Conservation (phyloP, 176 grass and related monocot species). For the Eleusine indica region DNA sequence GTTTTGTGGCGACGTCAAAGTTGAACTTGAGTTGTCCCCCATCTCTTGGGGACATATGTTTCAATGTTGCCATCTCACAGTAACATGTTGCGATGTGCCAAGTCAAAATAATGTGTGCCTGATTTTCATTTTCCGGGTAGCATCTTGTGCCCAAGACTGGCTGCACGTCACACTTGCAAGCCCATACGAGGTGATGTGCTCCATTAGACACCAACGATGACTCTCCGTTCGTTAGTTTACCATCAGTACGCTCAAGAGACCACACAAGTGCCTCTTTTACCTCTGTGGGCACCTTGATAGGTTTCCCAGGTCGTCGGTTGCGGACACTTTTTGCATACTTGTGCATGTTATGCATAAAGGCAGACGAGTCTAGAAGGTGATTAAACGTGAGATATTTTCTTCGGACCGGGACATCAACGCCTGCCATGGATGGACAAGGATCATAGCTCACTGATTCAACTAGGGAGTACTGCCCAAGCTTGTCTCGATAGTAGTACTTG, state of each 20-base stretch:
- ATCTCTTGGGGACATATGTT: neutral
- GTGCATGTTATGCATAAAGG: neutral
- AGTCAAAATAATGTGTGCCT: neutral
- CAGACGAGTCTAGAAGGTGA: neutral
- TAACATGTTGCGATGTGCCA: conserved; percentile 36
- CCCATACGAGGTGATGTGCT: neutral
- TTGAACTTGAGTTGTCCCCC: neutral
- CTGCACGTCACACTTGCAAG: neutral
- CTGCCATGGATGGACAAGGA: no score
- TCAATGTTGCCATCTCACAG: conserved; percentile 2
- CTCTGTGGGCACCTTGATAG: neutral
- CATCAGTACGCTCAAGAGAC: neutral
- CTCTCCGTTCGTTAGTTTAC: neutral
- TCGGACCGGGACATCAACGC: neutral
- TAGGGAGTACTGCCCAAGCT: conserved; percentile 26
- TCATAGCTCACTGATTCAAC: neutral
- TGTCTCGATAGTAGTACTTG: neutral
- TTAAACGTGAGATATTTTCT: neutral
- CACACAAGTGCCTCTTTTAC: neutral
- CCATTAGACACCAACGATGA: neutral
- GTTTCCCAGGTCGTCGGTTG: neutral
- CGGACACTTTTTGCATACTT: neutral
- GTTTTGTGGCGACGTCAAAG: neutral
- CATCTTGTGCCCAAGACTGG: neutral
- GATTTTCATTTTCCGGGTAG: neutral